These are phyloP conservation scores for Akebia trifoliata DNA, from an alignment of 164 flowering plant genomes.

Conservation along the genomic window DNA sequence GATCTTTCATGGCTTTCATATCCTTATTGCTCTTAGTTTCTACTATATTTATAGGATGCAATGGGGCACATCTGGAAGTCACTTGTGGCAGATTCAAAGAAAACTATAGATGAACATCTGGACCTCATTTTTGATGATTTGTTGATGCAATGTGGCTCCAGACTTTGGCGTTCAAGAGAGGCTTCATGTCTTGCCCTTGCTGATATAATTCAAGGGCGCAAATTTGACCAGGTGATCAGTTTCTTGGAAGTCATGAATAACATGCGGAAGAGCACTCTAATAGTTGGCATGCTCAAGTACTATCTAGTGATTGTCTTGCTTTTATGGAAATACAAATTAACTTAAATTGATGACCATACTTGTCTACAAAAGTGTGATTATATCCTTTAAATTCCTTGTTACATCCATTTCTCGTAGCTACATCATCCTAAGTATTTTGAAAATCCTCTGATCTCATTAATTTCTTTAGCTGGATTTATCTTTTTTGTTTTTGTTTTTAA, in stretches of 20 bases:
- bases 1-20: constrained; percentile 10
- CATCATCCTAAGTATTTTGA: neutral
- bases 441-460: neutral
- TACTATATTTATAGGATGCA: constrained; percentile 65
- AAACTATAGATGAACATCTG: constrained; percentile 77
- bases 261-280: neutral
- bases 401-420: neutral
- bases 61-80: constrained; percentile 98
- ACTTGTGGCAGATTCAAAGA: constrained; percentile 84
- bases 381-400: neutral
- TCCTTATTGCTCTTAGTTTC: constrained; percentile 9
- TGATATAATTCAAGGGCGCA: constrained; percentile 92
- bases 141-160: constrained; percentile 75
- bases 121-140: constrained; percentile 81
- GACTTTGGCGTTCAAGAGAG: constrained; percentile 98
- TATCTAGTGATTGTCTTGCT: too few species aligned
- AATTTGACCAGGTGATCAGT: constrained; percentile 64
- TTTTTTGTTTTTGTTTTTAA: neutral
- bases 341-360: too few species aligned
- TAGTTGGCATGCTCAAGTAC: neutral
- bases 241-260: neutral
- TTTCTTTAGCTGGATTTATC: neutral
- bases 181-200: constrained; percentile 97
- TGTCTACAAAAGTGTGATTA: neutral
- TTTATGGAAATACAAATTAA: too few species aligned